These are phyloP conservation scores for Heracleum sosnowskyi DNA, from an alignment of 129 eudicot species.

Conservation along the genomic window DNA sequence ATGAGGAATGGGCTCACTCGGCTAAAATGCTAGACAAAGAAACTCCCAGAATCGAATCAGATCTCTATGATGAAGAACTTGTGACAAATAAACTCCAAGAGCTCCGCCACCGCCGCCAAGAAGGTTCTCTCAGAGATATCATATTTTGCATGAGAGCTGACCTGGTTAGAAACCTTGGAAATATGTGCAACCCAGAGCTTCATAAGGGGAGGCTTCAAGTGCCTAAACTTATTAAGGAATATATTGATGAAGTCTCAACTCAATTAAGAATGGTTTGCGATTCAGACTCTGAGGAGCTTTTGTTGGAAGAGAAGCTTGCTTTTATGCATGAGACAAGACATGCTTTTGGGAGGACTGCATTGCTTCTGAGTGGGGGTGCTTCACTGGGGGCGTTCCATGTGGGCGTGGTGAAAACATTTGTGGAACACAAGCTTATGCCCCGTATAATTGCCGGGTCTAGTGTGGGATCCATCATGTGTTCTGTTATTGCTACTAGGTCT, in stretches of 20 bases:
- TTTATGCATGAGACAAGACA: conserved; percentile 98
- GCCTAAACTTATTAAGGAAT: conserved; percentile 77
- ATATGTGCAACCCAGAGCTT: conserved; percentile 96
- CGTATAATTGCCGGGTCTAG: conserved; percentile 94
- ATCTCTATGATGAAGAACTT: conserved; percentile 80
- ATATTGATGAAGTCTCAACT: conserved; percentile 81
- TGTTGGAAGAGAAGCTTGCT: conserved; percentile 88
- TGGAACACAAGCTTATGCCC: conserved; percentile 88
- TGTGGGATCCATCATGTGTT: conserved; percentile 89
- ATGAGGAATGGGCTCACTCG: conserved; percentile 99
- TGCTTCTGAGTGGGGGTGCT: conserved; percentile 98
- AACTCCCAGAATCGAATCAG: conserved; percentile 53
- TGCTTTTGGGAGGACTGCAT: conserved; percentile 93
- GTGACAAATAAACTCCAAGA: conserved; percentile 79
- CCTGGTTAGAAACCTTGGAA: conserved; percentile 80
- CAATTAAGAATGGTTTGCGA: conserved; percentile 91
- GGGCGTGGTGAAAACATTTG: conserved; percentile 91
- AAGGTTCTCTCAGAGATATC: conserved; percentile 80
- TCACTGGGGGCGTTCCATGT: conserved; percentile 96
- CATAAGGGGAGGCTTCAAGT: conserved; percentile 92
- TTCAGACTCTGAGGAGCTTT: conserved; percentile 85
- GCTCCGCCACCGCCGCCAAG: conserved; percentile 79
- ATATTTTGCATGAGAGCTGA: conserved; percentile 95
- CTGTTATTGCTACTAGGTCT: conserved; percentile 70
- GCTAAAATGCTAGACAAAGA: conserved; percentile 93